Evolutionary conservation across 169 alveolate genomes (phyloP).

Genomic region (Plasmodium fragile): DNA sequence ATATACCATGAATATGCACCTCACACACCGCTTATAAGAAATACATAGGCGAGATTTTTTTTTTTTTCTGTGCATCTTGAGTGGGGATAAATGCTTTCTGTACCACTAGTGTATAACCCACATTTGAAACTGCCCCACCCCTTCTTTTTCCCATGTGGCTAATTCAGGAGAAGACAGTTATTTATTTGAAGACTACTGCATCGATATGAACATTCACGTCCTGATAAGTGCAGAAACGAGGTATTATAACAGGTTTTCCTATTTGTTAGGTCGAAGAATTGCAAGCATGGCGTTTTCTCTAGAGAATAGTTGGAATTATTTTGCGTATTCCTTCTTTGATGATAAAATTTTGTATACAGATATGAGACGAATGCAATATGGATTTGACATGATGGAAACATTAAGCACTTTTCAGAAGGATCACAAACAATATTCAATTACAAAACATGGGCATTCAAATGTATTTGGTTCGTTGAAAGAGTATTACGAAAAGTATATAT

Average conservation of each 20-base stretch:
- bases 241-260: neutral
- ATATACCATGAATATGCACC: neutral
- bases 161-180: neutral
- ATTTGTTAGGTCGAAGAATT: neutral
- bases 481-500: conserved; percentile 36
- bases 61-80: neutral
- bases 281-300: neutral
- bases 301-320: neutral
- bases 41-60: neutral
- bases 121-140: neutral
- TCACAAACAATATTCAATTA: neutral
- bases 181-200: conserved; percentile 8
- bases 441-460: neutral
- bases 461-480: conserved; percentile 19
- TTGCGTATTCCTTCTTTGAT: conserved; percentile 18
- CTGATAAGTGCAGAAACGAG: conserved; percentile 49
- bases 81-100: neutral
- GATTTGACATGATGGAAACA: neutral
- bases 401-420: neutral
- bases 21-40: neutral
- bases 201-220: conserved; percentile 32
- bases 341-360: conserved; percentile 31
- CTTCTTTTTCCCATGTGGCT: neutral
- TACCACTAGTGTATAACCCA: neutral
- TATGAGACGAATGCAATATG: neutral